Percentiles rank a stretch among this genome's conserved stretches.
phyloP scores from a whole-genome alignment of 2,329 filamentous ascomycete species.

The Fusarium sambucinum region DNA sequence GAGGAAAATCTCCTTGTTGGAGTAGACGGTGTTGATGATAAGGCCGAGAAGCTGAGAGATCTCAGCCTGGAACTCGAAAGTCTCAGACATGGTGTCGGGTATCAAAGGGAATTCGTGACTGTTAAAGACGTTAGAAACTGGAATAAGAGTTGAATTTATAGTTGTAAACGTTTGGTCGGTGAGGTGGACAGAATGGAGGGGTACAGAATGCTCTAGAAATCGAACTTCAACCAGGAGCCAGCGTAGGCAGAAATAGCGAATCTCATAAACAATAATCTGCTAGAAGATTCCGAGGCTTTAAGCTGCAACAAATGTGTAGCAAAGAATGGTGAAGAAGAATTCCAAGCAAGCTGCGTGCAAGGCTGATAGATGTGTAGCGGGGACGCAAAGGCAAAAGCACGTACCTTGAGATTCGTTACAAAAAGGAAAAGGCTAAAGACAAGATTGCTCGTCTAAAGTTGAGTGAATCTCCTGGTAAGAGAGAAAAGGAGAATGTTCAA shows the following conservation, averaged over 20 bases:
- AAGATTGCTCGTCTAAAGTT: slow-evolving; percentile 44
- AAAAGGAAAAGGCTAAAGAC: slow-evolving; percentile 43
- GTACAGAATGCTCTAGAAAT: slow-evolving; percentile 33
- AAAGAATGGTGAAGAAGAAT: neutral
- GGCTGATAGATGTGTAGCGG: slow-evolving; percentile 19
- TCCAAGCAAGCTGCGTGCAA: slow-evolving; percentile 13
- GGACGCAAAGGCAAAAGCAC: slow-evolving; percentile 14
- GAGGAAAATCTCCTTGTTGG: slow-evolving; percentile 99
- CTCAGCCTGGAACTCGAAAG: slow-evolving; percentile 99
- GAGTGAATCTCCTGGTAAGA: slow-evolving; percentile 41
- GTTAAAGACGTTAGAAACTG: slow-evolving; percentile 36
- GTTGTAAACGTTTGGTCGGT: slow-evolving; percentile 4
- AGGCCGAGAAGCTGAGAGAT: slow-evolving; percentile 99
- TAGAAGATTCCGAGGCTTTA: slow-evolving; percentile 1
- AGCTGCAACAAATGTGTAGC: neutral
- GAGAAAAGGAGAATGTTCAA: slow-evolving; percentile 26
- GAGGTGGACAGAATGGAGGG: slow-evolving; percentile 36
- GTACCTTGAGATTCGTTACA: slow-evolving; percentile 48
- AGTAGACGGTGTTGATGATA: slow-evolving; percentile 99
- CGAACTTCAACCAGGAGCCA: slow-evolving; percentile 5
- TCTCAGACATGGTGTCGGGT: slow-evolving; percentile 85
- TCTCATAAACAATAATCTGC: neutral
- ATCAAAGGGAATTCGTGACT: slow-evolving; percentile 54
- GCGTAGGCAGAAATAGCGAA: slow-evolving; percentile 2
- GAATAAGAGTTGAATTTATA: slow-evolving; percentile 9